Evolutionary conservation across 1,284 basidiomycete genomes (phyloP).

Genomic region (Ceratobasidium sp.): DNA sequence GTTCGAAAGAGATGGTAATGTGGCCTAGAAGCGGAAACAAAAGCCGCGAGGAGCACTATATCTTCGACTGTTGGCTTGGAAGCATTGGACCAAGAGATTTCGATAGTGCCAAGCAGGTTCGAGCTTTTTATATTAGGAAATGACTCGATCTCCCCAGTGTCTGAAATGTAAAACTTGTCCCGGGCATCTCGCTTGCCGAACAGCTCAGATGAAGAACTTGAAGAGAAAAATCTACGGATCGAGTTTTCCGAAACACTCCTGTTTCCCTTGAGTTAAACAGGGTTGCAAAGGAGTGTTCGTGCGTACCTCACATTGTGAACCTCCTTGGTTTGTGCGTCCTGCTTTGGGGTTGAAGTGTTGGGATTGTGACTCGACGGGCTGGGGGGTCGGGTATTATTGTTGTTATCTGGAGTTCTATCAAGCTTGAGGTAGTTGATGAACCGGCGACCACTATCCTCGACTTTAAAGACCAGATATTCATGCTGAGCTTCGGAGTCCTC

Average conservation of each 20-base stretch:
- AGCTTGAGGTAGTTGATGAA: background rate
- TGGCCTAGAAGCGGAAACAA: too few species aligned
- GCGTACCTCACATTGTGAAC: background rate
- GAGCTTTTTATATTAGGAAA: background rate
- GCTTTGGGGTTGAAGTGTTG: background rate
- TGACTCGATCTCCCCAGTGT: background rate
- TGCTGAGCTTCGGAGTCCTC: conserved; percentile 3
- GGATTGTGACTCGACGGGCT: background rate
- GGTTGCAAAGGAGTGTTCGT: background rate
- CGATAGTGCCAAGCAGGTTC: background rate
- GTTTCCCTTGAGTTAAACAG: background rate
- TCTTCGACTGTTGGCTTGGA: too few species aligned
- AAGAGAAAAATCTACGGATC: background rate
- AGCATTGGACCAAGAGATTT: background rate
- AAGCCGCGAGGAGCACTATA: too few species aligned
- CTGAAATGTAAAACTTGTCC: background rate
- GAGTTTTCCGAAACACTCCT: background rate
- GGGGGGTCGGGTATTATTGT: background rate
- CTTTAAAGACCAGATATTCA: conserved; percentile 10
- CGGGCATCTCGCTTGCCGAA: background rate
- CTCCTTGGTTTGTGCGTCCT: background rate
- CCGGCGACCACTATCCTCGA: background rate
- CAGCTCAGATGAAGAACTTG: background rate
- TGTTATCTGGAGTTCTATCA: background rate
- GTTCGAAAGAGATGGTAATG: too few species aligned